A percentile compares a stretch with the other conserved stretches of the same genome.
Conservation (phyloP, 108 stramenopile species). For the Cyclotella atomus region DNA sequence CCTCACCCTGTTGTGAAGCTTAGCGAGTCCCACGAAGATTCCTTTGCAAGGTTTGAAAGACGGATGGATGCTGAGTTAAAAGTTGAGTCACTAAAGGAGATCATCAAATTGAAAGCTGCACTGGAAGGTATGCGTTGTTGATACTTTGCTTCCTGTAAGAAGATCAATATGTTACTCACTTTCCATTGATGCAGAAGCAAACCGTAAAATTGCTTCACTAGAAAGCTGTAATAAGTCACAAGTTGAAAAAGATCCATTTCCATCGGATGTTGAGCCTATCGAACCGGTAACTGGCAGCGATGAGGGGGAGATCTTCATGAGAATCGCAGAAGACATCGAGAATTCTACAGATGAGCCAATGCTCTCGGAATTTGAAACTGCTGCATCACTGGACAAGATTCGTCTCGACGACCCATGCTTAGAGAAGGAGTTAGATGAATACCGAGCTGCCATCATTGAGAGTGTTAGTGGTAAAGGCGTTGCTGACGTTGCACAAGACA, state of each 20-base stretch:
- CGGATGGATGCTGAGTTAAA: constrained; percentile 39
- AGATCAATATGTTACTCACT: background rate
- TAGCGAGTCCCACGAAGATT: constrained; percentile 57
- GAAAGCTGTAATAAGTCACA: constrained; percentile 23
- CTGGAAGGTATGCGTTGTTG: constrained; percentile 28
- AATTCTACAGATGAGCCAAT: constrained; percentile 24
- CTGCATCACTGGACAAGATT: background rate
- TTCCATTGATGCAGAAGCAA: constrained; percentile 50
- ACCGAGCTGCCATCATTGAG: constrained; percentile 33
- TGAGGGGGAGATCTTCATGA: constrained; percentile 31
- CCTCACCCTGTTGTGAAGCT: constrained; percentile 22
- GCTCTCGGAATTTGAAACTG: constrained; percentile 12
- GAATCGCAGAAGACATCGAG: constrained; percentile 46
- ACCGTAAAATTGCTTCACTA: constrained; percentile 53
- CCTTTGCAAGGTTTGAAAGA: constrained; percentile 42
- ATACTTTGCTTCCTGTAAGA: background rate
- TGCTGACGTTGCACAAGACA: constrained; percentile 5
- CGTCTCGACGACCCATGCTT: constrained; percentile 39
- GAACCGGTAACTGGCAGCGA: constrained; percentile 40
- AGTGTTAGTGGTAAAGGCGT: constrained; percentile 9
- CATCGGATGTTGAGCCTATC: constrained; percentile 52
- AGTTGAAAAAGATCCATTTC: constrained; percentile 28
- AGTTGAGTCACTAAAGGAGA: constrained; percentile 49
- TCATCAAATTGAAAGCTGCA: constrained; percentile 55
- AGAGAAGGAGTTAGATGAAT: constrained; percentile 49